Evolutionary conservation across 139 green algal species (phyloP).

Genomic region (Edaphochlamys debaryana): DNA sequence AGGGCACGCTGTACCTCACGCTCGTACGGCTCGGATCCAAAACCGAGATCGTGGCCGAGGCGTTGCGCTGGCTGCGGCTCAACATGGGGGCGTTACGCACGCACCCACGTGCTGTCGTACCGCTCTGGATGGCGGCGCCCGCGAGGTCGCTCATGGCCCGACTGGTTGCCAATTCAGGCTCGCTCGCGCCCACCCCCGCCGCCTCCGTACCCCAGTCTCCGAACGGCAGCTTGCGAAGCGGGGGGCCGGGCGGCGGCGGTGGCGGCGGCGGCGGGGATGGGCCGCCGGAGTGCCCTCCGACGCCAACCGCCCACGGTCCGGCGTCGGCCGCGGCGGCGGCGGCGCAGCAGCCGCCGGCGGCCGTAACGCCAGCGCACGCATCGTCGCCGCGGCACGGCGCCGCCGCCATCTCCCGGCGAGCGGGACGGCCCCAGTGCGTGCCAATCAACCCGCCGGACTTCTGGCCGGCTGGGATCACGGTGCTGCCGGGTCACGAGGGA

Average conservation of each 20-base stretch:
- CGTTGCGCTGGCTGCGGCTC: conserved; percentile 24
- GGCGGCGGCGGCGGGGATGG: too few species aligned
- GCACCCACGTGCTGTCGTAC: conserved; percentile 5
- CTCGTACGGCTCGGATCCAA: conserved; percentile 13
- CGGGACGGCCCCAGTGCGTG: conserved; percentile 12
- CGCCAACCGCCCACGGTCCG: too few species aligned
- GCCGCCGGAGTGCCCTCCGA: too few species aligned
- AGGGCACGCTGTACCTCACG: conserved; percentile 23
- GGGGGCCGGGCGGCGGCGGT: too few species aligned
- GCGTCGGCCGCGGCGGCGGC: too few species aligned
- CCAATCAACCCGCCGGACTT: conserved; percentile 29
- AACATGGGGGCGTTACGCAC: conserved; percentile 19
- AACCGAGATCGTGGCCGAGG: conserved; percentile 27
- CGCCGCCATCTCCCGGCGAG: neutral
- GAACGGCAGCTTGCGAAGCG: too few species aligned
- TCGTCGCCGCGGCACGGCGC: neutral
- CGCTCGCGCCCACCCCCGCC: too few species aligned
- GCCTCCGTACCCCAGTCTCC: too few species aligned
- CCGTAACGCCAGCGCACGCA: neutral
- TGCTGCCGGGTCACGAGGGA: conserved; percentile 6
- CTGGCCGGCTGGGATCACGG: conserved; percentile 4
- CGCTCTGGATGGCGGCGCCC: conserved; percentile 13
- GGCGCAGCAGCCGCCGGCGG: neutral
- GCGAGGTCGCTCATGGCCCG: neutral
- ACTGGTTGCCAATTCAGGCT: neutral